Evolutionary conservation across 257 asterid species (phyloP).

Genomic region (Petunia axillaris): DNA sequence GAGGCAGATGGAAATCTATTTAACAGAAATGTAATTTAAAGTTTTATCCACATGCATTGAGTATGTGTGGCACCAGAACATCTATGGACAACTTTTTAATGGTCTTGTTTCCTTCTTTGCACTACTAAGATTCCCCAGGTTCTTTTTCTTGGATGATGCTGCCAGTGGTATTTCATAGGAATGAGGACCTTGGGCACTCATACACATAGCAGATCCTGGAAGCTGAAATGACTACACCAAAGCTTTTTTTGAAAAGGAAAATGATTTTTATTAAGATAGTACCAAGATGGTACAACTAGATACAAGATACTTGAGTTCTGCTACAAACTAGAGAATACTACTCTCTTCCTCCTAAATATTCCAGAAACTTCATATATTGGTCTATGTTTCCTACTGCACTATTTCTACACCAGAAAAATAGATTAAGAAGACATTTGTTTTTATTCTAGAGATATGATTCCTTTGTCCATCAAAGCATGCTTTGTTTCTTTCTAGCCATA

Average conservation of each 20-base stretch:
- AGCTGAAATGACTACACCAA: slow-evolving; percentile 4
- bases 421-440: too few species aligned
- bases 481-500: too few species aligned
- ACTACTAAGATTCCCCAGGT: background rate
- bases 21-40: background rate
- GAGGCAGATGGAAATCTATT: slow-evolving; percentile 7
- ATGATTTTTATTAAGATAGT: too few species aligned
- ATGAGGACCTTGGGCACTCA: slow-evolving; percentile 1
- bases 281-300: too few species aligned
- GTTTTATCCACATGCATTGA: background rate
- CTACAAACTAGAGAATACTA: too few species aligned
- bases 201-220: background rate
- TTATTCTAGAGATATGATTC: too few species aligned
- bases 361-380: too few species aligned
- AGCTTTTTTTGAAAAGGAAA: background rate
- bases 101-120: background rate
- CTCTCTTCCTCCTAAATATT: too few species aligned
- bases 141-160: background rate
- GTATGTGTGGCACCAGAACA: slow-evolving; percentile 4
- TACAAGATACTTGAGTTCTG: too few species aligned
- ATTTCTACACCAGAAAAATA: too few species aligned
- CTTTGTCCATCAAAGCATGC: too few species aligned
- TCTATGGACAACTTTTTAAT: background rate
- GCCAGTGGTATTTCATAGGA: background rate
- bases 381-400: too few species aligned